Evolutionary conservation across 2,329 filamentous ascomycete species (phyloP), one percentile per base, ranked within the genome.

Genomic region (Rutstroemia sydowiana): DNA sequence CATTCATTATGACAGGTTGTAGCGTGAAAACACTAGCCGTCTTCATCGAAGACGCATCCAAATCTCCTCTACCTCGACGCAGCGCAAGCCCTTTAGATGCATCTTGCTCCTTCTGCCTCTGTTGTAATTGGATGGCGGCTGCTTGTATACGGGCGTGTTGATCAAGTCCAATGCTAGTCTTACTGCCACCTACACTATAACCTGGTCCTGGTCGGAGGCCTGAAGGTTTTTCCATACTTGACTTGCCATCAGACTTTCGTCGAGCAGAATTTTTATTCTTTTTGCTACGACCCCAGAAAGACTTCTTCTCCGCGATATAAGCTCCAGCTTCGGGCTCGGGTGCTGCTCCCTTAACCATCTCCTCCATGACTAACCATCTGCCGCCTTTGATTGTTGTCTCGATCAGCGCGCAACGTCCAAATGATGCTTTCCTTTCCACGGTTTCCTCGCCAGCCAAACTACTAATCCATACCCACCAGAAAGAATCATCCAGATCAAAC

Each of bases 391-490:
- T 93, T 13, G 80, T 75, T 0, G 93, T 97, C 68, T 98, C 93
- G 42, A 97, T 79, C 36, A 98, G 77, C 18, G 93, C 89, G 64
- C 93, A 98, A 57, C 93, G 81, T 34, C 93, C 93, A 67, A 98
- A 98, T 0, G 91, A 89, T 5, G 91, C 85, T 67, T 98, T 98
- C 55, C 93, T 82, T 43, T 85, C 78, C 0, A 82, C 70, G 0
- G 91, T 87, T 71, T 98, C 93, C 64, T 98, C 93, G 0, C 84
- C 87, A 1, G 92, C 90, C 63, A 98, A 73, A 75, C 92, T 97
- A 61, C 83, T 95, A 77, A 98, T 97, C 93, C 93, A 98, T 3
- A 97, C 93, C 92, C 93, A 97, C 93, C 93, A 98, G 69, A 98
- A 98, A 1, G 90, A 86, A 67, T 97, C 92, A 62, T 98, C 93